Conservation (phyloP, 2,329 filamentous ascomycete genomes). For the Beauveria australis region DNA sequence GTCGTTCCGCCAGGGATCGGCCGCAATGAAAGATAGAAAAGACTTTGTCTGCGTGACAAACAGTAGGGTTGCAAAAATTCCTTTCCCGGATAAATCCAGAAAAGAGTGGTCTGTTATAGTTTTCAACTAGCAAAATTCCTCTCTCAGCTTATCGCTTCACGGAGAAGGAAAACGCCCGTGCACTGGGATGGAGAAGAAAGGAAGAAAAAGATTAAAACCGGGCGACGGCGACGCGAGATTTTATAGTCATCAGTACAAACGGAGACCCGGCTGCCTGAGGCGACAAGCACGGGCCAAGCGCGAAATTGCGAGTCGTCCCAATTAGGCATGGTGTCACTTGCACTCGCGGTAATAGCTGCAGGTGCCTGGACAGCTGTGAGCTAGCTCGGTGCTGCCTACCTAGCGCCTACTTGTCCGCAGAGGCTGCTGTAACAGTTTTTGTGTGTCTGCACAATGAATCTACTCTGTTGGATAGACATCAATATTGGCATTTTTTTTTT, state of each 20-base stretch:
- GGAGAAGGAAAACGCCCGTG: constrained; percentile 57
- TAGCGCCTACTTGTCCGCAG: neutral
- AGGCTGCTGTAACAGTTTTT: too few relatives aligned
- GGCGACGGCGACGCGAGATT: constrained; percentile 17
- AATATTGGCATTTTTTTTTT: too few relatives aligned
- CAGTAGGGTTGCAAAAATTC: constrained; percentile 58
- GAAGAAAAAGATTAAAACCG: constrained; percentile 28
- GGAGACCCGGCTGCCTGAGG: constrained; percentile 5
- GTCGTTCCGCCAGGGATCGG: constrained; percentile 23
- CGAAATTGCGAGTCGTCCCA: constrained; percentile 3
- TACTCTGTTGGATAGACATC: too few relatives aligned
- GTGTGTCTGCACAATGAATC: too few relatives aligned
- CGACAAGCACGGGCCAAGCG: neutral
- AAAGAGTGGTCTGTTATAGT: constrained; percentile 66
- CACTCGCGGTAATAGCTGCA: neutral
- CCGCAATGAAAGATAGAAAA: constrained; percentile 34
- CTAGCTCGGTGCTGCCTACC: neutral
- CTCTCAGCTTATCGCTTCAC: constrained; percentile 63
- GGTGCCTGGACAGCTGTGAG: constrained; percentile 1
- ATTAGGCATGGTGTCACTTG: neutral
- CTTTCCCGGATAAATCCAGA: constrained; percentile 58
- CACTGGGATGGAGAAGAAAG: constrained; percentile 50
- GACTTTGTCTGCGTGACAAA: constrained; percentile 15
- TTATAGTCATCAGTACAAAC: constrained; percentile 23
- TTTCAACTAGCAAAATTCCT: constrained; percentile 87